A percentile compares a stretch with the other conserved stretches of the same genome.
Evolutionary conservation across 1,284 basidiomycete genomes (phyloP).

Genomic region (Termitomyces sp.): DNA sequence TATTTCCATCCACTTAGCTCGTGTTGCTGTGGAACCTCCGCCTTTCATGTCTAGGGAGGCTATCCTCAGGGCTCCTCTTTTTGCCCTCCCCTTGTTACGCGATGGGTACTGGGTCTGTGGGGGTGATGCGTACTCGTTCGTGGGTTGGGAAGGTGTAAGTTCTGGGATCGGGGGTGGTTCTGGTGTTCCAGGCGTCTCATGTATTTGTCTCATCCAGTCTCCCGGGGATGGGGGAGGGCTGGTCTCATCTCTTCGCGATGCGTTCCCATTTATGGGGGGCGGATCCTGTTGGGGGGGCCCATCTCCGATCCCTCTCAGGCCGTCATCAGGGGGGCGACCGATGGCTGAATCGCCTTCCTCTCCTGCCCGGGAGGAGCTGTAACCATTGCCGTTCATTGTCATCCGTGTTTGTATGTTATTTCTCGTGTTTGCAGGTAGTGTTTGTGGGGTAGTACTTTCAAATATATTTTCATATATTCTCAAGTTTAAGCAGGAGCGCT

Average conservation of each 20-base stretch:
- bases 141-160: too few relatives aligned
- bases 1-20: constrained; percentile 1
- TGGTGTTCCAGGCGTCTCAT: too few relatives aligned
- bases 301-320: not conserved
- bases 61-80: not conserved
- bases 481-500: not conserved
- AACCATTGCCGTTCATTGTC: not conserved
- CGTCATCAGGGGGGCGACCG: not conserved
- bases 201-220: not conserved
- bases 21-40: not conserved
- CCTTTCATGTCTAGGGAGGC: constrained; percentile 1
- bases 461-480: too few relatives aligned
- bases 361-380: not conserved
- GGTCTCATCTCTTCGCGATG: too few relatives aligned
- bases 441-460: not conserved
- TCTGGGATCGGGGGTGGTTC: too few relatives aligned
- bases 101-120: too few relatives aligned
- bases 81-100: not conserved
- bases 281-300: too few relatives aligned
- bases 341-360: not conserved
- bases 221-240: too few relatives aligned
- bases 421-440: too few relatives aligned
- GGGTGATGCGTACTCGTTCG: too few relatives aligned
- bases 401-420: not conserved
- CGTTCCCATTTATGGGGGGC: too few relatives aligned